Evolutionary conservation across 495 filamentous ascomycete species (phyloP).

Genomic region (Xylaria flabelliformis): DNA sequence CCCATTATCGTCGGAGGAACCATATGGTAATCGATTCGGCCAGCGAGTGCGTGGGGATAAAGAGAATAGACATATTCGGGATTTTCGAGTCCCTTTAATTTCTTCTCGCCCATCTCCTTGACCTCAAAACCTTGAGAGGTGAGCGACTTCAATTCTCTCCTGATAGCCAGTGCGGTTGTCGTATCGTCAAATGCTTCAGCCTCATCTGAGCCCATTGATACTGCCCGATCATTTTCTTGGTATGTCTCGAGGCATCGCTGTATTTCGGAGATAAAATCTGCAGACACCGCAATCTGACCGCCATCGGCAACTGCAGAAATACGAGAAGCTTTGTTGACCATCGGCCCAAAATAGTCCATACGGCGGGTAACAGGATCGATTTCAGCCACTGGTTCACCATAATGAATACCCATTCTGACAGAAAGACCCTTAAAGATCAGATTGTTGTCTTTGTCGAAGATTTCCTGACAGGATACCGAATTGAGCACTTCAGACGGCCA

Average conservation of each 20-base stretch:
- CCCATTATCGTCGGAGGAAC: slow-evolving; percentile 56
- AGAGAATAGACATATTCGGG: slow-evolving; percentile 94
- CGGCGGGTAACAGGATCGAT: slow-evolving; percentile 93
- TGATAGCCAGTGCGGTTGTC: slow-evolving; percentile 71
- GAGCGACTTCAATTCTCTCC: slow-evolving; percentile 84
- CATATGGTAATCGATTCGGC: slow-evolving; percentile 69
- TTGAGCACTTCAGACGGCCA: slow-evolving; percentile 95
- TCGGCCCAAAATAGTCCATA: slow-evolving; percentile 99
- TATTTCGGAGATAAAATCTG: slow-evolving; percentile 95
- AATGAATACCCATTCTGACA: slow-evolving; percentile 97
- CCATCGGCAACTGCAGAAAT: slow-evolving; percentile 95
- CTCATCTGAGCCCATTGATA: slow-evolving; percentile 72
- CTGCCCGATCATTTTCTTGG: slow-evolving; percentile 72
- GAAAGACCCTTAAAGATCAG: slow-evolving; percentile 91
- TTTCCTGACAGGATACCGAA: slow-evolving; percentile 81
- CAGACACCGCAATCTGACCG: slow-evolving; percentile 94
- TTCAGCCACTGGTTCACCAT: slow-evolving; percentile 92
- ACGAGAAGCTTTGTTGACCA: slow-evolving; percentile 96
- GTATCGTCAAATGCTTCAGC: slow-evolving; percentile 74
- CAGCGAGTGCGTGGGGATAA: slow-evolving; percentile 87
- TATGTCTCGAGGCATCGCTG: slow-evolving; percentile 88
- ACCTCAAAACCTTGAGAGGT: slow-evolving; percentile 95
- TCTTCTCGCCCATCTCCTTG: slow-evolving; percentile 91
- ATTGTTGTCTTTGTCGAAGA: slow-evolving; percentile 82
- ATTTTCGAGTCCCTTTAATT: slow-evolving; percentile 96